A percentile compares a stretch with the other conserved stretches of the same genome.
Conservation (phyloP, 108 stramenopile species). For the Mediolabrus comicus region DNA sequence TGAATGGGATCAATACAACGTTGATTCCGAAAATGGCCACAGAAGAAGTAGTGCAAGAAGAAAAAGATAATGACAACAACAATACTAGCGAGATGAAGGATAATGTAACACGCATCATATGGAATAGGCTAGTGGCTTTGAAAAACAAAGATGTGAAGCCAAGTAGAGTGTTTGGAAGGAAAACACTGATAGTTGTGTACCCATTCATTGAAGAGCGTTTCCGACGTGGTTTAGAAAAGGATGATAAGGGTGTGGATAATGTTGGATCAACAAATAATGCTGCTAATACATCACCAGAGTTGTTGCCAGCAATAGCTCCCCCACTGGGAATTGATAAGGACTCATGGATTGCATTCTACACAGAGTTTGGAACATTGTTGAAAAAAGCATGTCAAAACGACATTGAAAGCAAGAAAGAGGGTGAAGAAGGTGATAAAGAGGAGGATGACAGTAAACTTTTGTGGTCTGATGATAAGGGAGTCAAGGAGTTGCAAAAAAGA, state of each 20-base stretch:
- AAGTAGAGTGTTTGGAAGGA: conserved; percentile 30
- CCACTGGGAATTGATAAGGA: conserved; percentile 20
- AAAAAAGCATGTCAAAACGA: conserved; percentile 3
- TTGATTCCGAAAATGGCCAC: not conserved
- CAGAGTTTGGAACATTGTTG: conserved; percentile 33
- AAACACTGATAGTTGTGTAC: conserved; percentile 26
- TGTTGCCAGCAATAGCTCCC: conserved; percentile 18
- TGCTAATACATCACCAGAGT: not conserved
- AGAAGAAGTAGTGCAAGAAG: not conserved
- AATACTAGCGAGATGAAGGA: not conserved
- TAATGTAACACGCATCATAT: conserved; percentile 24
- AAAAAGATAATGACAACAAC: not conserved
- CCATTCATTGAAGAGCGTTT: conserved; percentile 32
- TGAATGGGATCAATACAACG: conserved; percentile 34
- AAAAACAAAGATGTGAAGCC: conserved; percentile 17
- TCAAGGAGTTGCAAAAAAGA: conserved; percentile 23
- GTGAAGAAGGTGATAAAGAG: not conserved
- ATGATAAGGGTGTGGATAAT: not conserved
- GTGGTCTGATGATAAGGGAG: conserved; percentile 33
- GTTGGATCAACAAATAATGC: not conserved
- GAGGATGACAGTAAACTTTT: conserved; percentile 29
- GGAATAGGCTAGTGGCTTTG: conserved; percentile 18
- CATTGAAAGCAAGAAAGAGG: not conserved
- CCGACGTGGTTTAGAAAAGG: conserved; percentile 13
- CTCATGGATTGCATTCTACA: conserved; percentile 32